Evolutionary conservation across 2,329 filamentous ascomycete species (phyloP), one percentile per base, ranked within the genome.

Genomic region (Tolypocladium tropicale): DNA sequence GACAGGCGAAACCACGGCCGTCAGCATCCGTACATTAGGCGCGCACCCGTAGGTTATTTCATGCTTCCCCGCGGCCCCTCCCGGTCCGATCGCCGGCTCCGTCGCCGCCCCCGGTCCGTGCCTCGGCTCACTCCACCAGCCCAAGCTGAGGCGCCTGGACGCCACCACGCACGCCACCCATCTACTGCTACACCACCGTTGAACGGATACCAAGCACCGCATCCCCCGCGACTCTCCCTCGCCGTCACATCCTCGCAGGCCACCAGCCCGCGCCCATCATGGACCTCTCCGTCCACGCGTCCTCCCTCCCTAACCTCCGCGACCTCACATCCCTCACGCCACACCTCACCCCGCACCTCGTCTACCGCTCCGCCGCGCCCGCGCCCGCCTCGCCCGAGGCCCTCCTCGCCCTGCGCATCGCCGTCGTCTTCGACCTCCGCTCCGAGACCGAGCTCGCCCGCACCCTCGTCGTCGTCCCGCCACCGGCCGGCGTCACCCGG

Each of bases 361-460:
- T 90, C 58, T 92, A 82, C 71, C 84, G 89, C 56, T 84, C 83
- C 52, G 88, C 85, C 2, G 86, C 90, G 61, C 82, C 61, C 23
- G 82, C 81, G 1, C 67, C 75, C 30, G 71, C 76, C 28, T 84
- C 84, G 18, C 69, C 81, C 7, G 64, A 70, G 9, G 75, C 72
- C 48, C 74, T 89, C 57, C 74, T 74, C 33, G 62, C 68, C 6
- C 72, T 89, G 54, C 78, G 80, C n/a, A 80, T 93, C 61, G 77
- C 74, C 28, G 75, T 78, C 59, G 78, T 89, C 53, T 91, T 84
- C 67, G 88, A 91, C 71, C 74, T 91, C 11, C 79, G 88, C 55
- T 86, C 82, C 30, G 69, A 71, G n/a, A 63, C 68, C 21, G 85
- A 89, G 71, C 79, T 88, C 54, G 70, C 78, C 55, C 66, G 71